Evolutionary conservation across 1,284 basidiomycete species (phyloP), one percentile per base, ranked within the genome.

Genomic region (Calocybe gambosa): DNA sequence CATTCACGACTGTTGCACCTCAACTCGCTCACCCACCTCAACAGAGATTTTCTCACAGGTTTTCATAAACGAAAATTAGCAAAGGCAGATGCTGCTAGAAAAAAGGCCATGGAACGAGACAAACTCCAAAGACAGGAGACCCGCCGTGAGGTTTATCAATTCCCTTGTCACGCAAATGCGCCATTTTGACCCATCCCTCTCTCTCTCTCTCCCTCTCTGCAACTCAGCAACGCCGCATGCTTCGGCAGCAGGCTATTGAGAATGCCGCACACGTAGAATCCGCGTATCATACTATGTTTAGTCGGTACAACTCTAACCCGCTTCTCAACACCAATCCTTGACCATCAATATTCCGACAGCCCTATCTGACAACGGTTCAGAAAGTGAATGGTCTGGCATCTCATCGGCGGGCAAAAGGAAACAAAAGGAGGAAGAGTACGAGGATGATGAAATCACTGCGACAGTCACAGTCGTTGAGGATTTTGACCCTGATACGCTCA

Each of bases 51-150:
- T 64, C 63, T 93, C 60, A 92, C 89, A 8, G 89, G 89, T 13
- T 93, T 93, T 63, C 85, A 85, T 62, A 92, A 91, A 64, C 81
- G 89, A 53, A 93, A 93, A 61, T 60, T 89, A 42, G 77, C 77
- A 54, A 86, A 85, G 62, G 75, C 81, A 57, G 82, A 89, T 55
- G 78, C 74, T 26, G 80, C 82, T 25, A 80, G 77, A 56, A 75
- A 78, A 56, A 85, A 76, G 61, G 84, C 84, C 23, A 61, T 71
- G 46, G 77, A 85, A 53, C 69, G 78, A 51, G 82, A 87, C 58
- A 87, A 85, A 59, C 73, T 77, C 57, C 77, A 82, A 50, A 72
- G 78, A 50, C 66, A 79, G n/a, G 79, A 88, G 58, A 59, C 74
- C 9, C 70, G 86, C 50, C 74, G 80, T 56, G 82, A 89, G 71